Base-by-base conservation (phyloP, 768 basidiomycete genomes). In the Strobilomyces dryophilus region DNA sequence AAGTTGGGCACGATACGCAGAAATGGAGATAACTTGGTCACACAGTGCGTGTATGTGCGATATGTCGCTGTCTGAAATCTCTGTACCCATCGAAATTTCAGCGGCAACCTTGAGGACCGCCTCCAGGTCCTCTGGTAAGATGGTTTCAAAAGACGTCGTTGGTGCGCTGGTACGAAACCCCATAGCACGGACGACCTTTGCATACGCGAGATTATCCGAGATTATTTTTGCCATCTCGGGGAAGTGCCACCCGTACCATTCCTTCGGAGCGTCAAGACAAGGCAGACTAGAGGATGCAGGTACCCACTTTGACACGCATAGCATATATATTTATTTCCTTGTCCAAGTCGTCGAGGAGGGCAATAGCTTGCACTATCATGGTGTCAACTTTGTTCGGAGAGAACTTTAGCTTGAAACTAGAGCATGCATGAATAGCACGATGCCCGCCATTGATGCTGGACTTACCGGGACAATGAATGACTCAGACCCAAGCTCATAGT, bases 211-310 rank as follows among this genome's bases (percentile, higher is more conserved):
- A 73, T 97, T 99, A 77, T 99, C 97, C 54, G 86, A 83, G 60
- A 99, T 89, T 68, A 99, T 98, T 76, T 98, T 98, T 54, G 87
- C 89, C 88, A 99, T 91, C 73, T 99, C 97, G 5, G 97, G 97
- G 81, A 99, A 99, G 76, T 99, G 97, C 97, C 97, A 99, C 35
- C 97, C 97, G 64, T 99, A 99, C 97, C 97, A 99, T 82, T 99
- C 97, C 95, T 97, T 61, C 26, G 45, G 21, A 45, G 40, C 48
- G 36, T 56, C 31, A 47, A 54, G 3, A 55, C 12, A 37, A 36
- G n/a, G 3, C 7, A 39, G 21, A 32, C 26, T 31, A 7, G 31
- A 24, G 29, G n/a, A 31, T 24, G 24, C 2, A 42, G n/a, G 15
- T 44, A 52, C 79, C 32, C 53, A 95, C 95, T 82, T 99, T 99